These are phyloP conservation scores for Coemansia sp. DNA, from an alignment of 192 early-diverging fungal species.

Conservation along the genomic window DNA sequence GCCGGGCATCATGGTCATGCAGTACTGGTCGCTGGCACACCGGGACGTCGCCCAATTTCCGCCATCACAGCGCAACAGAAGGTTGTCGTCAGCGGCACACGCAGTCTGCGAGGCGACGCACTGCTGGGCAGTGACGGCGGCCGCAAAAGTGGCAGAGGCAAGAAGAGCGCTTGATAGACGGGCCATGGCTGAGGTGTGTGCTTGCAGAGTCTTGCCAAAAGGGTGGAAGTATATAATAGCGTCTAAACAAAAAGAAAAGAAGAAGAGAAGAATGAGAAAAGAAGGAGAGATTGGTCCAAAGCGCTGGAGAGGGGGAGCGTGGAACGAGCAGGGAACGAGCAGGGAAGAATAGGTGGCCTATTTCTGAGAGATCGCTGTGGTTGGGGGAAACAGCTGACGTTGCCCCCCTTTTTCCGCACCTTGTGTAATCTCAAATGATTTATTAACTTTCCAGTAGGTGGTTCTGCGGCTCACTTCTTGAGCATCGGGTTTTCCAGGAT, in stretches of 20 bases:
- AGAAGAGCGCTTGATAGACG: slow-evolving; percentile 14
- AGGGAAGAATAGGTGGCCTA: slow-evolving; percentile 8
- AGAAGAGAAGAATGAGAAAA: slow-evolving; percentile 2
- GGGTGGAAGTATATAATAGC: not conserved
- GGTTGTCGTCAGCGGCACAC: slow-evolving; percentile 21
- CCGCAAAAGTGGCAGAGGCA: slow-evolving; percentile 12
- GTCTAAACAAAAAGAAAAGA: not conserved
- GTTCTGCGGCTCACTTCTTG: not conserved
- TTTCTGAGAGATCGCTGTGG: not conserved
- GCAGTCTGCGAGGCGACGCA: slow-evolving; percentile 9
- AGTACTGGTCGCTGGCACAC: slow-evolving; percentile 26
- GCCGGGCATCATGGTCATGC: slow-evolving; percentile 45
- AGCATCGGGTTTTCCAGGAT: slow-evolving; percentile 49
- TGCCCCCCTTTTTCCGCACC: not conserved
- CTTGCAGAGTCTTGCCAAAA: not conserved
- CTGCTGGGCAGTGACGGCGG: slow-evolving; percentile 14
- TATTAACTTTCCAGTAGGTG: not conserved
- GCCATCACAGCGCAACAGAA: slow-evolving; percentile 22
- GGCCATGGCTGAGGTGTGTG: slow-evolving; percentile 13
- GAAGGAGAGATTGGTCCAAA: not conserved
- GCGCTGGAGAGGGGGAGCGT: not conserved
- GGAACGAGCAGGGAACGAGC: slow-evolving; percentile 9
- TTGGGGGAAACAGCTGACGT: not conserved
- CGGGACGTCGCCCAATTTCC: slow-evolving; percentile 18
- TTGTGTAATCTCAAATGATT: not conserved